Base-by-base conservation (phyloP, 2,329 filamentous ascomycete species). In the Colletotrichum sp. region DNA sequence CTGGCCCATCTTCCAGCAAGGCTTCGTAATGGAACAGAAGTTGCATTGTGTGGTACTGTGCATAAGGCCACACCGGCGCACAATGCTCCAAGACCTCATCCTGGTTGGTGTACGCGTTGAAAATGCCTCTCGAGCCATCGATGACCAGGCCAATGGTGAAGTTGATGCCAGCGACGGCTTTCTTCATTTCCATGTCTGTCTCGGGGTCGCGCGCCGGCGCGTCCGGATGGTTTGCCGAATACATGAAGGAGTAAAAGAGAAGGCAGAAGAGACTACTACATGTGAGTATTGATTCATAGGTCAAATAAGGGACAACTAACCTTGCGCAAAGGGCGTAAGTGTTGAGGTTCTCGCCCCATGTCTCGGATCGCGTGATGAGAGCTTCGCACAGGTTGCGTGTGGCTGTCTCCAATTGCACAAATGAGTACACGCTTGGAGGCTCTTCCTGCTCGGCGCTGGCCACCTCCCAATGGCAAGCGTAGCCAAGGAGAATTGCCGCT, bases 111-210 rank as follows among this genome's bases (percentile, higher is more conserved):
- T 84, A 82, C 64, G 83, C 81, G 48, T 81, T 79, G 68, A 84
- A 84, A 65, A 84, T 81, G 39, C 84, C 82, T 52, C 80, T 80
- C n/a, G 82, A 84, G 26, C 82, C 83, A 68, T 84, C 83, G 69
- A 82, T 80, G 48, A 84, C 82, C 65, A 84, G 83, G 62, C 83
- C 81, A 44, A 84, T 82, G 69, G 83, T 83, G 71, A 84, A 84
- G 78, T 84, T 84, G 71, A 84, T 80, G 69, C 83, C 83, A 16
- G 83, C 82, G 18, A 84, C 82, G 76, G 83, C 83, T 71, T 84
- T 84, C 44, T 79, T 80, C 39, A 82, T 79, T 30, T 83, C 81
- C 48, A 84, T 79, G 75, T 83, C 79, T 26, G 73, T 75, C 57
- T 75, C 73, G 12, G 73, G 73, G 24, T 76, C 65, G 24, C 52